Evolutionary conservation across 2,329 filamentous ascomycete genomes (phyloP).

Genomic region (Phyllosticta citrichinensis): DNA sequence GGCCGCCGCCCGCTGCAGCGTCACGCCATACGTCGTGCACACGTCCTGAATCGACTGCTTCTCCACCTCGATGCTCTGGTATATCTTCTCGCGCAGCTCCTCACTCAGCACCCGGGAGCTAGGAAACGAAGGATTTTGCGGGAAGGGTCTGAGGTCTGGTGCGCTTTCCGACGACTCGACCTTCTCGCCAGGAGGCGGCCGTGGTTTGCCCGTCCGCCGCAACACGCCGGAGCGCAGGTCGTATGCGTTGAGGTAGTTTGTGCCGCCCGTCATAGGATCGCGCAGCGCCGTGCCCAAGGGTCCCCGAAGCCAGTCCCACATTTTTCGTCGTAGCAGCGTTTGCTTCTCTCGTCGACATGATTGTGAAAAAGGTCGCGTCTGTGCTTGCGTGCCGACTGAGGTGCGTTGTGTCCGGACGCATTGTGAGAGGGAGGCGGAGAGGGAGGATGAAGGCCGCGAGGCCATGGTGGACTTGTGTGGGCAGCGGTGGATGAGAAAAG

Average conservation of each 20-base stretch:
- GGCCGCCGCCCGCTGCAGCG: conserved; percentile 74
- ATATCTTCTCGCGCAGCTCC: conserved; percentile 62
- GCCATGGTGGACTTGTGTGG: conserved; percentile 18
- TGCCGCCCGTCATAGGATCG: conserved; percentile 38
- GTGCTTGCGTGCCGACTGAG: background rate
- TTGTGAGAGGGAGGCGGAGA: conserved; percentile 18
- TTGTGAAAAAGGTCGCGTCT: conserved; percentile 25
- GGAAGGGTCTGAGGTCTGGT: conserved; percentile 51
- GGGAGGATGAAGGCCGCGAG: conserved; percentile 16
- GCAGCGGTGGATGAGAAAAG: background rate
- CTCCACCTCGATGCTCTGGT: conserved; percentile 25
- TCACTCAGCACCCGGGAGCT: conserved; percentile 68
- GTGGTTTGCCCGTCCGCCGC: conserved; percentile 20
- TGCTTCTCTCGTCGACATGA: conserved; percentile 24
- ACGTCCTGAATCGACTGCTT: conserved; percentile 57
- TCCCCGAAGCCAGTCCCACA: conserved; percentile 51
- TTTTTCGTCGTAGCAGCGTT: conserved; percentile 43
- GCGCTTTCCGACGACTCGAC: conserved; percentile 15
- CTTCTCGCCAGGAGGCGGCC: conserved; percentile 16
- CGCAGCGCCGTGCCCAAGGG: conserved; percentile 38
- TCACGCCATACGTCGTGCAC: conserved; percentile 66
- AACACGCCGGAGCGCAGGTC: conserved; percentile 38
- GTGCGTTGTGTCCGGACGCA: conserved; percentile 13
- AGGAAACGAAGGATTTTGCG: conserved; percentile 59
- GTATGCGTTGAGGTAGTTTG: conserved; percentile 48